phyloP scores from a whole-genome alignment of 805 yeast species.

The Candida fluviatilis region DNA sequence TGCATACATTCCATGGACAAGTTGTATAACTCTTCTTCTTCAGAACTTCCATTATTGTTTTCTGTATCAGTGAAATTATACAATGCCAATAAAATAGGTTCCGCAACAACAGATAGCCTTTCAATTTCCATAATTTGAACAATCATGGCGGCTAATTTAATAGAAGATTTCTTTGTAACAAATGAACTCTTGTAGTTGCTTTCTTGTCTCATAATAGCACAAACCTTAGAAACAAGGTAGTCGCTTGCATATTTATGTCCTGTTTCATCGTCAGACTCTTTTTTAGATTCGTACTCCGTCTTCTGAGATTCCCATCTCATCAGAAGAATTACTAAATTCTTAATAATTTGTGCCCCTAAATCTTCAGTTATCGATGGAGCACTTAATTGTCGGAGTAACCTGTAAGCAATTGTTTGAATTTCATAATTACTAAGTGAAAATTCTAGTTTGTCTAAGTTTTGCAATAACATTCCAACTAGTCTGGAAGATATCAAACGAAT shows the following conservation, averaged over 20 bases:
- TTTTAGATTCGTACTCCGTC: conserved; percentile 27
- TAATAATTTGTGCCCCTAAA: conserved; percentile 60
- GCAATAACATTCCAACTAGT: conserved; percentile 50
- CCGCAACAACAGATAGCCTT: conserved; percentile 39
- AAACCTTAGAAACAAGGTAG: conserved; percentile 60
- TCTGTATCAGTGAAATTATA: conserved; percentile 45
- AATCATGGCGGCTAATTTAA: conserved; percentile 67
- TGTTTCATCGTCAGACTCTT: conserved; percentile 13
- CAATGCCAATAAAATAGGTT: conserved; percentile 52
- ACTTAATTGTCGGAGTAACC: conserved; percentile 71
- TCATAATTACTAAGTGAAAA: conserved; percentile 39
- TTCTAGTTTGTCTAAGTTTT: conserved; percentile 31
- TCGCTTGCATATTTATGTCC: conserved; percentile 42
- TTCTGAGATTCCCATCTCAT: conserved; percentile 54
- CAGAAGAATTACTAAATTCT: conserved; percentile 58
- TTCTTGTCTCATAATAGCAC: conserved; percentile 65
- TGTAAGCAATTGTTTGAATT: conserved; percentile 63
- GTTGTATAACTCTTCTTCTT: conserved; percentile 48
- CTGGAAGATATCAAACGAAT: conserved; percentile 67
- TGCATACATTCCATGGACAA: conserved; percentile 64
- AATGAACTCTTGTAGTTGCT: conserved; percentile 47
- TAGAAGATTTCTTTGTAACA: conserved; percentile 60
- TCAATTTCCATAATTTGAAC: conserved; percentile 45
- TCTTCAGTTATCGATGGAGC: conserved; percentile 71
- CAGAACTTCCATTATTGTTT: conserved; percentile 32